Conservation (phyloP, 2,329 filamentous ascomycete species). For the Apiospora koreana region DNA sequence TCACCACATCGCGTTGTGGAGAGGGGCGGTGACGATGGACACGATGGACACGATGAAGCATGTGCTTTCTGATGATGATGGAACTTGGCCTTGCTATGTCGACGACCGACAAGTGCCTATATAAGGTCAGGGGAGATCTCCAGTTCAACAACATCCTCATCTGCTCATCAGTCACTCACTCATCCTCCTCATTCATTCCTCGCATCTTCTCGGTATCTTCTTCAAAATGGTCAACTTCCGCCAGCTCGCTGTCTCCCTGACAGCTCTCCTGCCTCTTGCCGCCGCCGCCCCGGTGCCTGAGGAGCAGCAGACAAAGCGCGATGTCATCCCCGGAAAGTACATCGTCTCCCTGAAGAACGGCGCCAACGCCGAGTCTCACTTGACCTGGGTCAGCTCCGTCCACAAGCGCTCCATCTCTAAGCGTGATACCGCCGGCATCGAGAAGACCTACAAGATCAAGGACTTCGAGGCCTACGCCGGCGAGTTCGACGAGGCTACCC, state of each 20-base stretch:
- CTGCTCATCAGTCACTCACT: constrained; percentile 4
- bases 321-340: constrained; percentile 29
- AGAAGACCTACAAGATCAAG: constrained; percentile 43
- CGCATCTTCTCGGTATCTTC: not conserved
- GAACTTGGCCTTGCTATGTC: not conserved
- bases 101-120: constrained; percentile 15
- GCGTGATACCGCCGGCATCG: constrained; percentile 37
- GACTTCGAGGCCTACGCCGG: constrained; percentile 44
- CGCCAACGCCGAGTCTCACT: constrained; percentile 36
- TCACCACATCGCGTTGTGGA: constrained; percentile 19
- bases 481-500: constrained; percentile 43
- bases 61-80: constrained; percentile 18
- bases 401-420: constrained; percentile 37
- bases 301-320: constrained; percentile 12
- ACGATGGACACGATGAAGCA: too few species aligned
- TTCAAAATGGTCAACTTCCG: constrained; percentile 29
- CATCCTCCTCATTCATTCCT: constrained; percentile 12
- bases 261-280: constrained; percentile 30
- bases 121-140: constrained; percentile 17
- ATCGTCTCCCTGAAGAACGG: constrained; percentile 32
- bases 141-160: not conserved
- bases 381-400: constrained; percentile 36
- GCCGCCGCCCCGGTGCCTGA: constrained; percentile 26
- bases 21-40: constrained; percentile 12
- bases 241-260: constrained; percentile 29